Evolutionary conservation across 805 yeast species (phyloP).

Genomic region (Myxozyma lipomycoides): DNA sequence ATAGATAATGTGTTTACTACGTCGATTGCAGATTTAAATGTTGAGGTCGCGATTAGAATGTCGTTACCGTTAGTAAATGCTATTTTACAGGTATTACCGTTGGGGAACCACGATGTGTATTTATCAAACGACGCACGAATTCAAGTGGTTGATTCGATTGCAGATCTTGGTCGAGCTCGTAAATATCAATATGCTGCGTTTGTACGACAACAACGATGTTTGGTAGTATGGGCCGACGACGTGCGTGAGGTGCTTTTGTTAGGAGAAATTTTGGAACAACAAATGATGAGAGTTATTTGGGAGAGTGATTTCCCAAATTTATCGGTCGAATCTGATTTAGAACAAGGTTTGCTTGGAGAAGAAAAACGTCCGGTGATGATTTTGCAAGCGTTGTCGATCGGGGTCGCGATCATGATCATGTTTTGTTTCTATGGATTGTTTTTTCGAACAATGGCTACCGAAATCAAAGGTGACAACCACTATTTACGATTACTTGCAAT

Average conservation of each 20-base stretch:
- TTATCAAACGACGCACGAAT: background rate
- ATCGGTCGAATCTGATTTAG: too few relatives aligned
- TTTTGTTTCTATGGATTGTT: conserved; percentile 16
- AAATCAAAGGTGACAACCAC: conserved; percentile 16
- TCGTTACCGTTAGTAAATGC: background rate
- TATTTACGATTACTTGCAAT: conserved; percentile 7
- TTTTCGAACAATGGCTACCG: conserved; percentile 16
- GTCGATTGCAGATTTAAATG: background rate
- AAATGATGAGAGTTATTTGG: background rate
- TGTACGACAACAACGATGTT: background rate
- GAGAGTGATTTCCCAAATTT: too few relatives aligned
- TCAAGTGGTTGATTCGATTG: background rate
- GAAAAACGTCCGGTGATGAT: too few relatives aligned
- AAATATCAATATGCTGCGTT: background rate
- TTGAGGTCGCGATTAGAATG: background rate
- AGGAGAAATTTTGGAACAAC: background rate
- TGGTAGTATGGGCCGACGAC: background rate
- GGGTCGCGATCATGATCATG: conserved; percentile 7
- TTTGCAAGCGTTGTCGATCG: too few relatives aligned
- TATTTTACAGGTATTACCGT: background rate
- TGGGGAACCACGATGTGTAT: background rate
- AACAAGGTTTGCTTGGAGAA: too few relatives aligned
- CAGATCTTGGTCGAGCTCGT: background rate
- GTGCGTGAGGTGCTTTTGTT: background rate
- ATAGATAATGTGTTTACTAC: background rate